Conservation (phyloP, 805 yeast species). For the Candida pini region DNA sequence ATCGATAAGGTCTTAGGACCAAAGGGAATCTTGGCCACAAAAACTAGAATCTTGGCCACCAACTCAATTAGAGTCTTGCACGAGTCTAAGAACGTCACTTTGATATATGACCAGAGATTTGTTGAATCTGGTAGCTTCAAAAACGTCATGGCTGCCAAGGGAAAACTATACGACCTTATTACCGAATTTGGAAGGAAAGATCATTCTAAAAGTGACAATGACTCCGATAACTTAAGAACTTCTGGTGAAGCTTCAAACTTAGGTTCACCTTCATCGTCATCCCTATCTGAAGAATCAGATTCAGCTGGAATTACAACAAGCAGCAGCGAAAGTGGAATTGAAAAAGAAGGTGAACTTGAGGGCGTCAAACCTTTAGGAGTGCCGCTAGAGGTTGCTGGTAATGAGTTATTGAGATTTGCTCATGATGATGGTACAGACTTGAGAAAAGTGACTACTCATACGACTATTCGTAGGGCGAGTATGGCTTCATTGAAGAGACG, state of each 20-base stretch:
- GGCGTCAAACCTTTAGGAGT: slow-evolving; percentile 11
- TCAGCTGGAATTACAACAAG: slow-evolving; percentile 2
- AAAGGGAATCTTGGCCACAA: slow-evolving; percentile 43
- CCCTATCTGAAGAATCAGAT: slow-evolving; percentile 1
- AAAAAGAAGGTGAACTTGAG: slow-evolving; percentile 6
- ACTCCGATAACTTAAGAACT: no score
- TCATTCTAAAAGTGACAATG: slow-evolving; percentile 1
- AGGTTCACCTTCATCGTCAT: not conserved
- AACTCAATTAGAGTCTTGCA: slow-evolving; percentile 50
- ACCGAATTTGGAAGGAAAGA: slow-evolving; percentile 32
- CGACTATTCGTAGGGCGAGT: slow-evolving; percentile 53
- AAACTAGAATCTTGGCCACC: slow-evolving; percentile 53
- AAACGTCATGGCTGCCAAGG: slow-evolving; percentile 24
- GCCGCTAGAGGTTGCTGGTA: slow-evolving; percentile 13
- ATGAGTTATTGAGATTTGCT: slow-evolving; percentile 11
- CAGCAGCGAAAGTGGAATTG: slow-evolving; percentile 4
- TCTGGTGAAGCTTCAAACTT: not conserved
- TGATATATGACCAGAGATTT: slow-evolving; percentile 49
- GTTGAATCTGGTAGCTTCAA: slow-evolving; percentile 51
- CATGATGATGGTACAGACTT: slow-evolving; percentile 6
- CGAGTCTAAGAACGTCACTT: slow-evolving; percentile 55
- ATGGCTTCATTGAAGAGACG: slow-evolving; percentile 52
- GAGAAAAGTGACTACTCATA: slow-evolving; percentile 12
- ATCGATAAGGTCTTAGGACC: slow-evolving; percentile 49
- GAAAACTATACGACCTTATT: slow-evolving; percentile 30